Evolutionary conservation across 192 early-diverging fungal species (phyloP).

Genomic region (Backusella luteola): DNA sequence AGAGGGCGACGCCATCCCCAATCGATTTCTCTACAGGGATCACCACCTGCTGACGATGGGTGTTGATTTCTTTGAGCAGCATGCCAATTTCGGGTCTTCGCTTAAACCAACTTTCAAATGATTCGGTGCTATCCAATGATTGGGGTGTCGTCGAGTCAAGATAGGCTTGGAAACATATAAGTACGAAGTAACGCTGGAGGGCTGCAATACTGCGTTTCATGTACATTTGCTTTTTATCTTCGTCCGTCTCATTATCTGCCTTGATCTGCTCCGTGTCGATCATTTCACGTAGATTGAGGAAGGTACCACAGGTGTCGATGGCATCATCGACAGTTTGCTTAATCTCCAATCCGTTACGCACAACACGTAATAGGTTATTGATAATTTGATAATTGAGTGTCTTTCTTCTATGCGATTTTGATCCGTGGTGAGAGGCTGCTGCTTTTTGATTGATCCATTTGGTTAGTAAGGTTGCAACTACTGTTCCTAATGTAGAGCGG

Average conservation of each 20-base stretch:
- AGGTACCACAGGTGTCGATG: conserved; percentile 50
- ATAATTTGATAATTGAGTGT: conserved; percentile 54
- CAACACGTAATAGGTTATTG: conserved; percentile 60
- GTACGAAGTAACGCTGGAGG: conserved; percentile 52
- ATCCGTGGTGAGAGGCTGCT: background rate
- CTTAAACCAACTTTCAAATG: conserved; percentile 56
- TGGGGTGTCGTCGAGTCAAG: conserved; percentile 38
- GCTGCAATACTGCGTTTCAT: conserved; percentile 31
- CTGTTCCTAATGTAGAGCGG: conserved; percentile 53
- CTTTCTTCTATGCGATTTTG: background rate
- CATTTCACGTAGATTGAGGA: conserved; percentile 53
- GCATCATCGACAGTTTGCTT: conserved; percentile 54
- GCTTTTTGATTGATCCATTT: conserved; percentile 23
- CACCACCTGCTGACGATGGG: conserved; percentile 32
- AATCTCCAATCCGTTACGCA: conserved; percentile 55
- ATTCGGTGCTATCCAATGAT: conserved; percentile 27
- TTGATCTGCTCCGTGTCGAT: conserved; percentile 46
- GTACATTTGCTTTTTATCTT: background rate
- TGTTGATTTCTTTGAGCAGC: conserved; percentile 45
- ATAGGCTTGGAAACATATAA: conserved; percentile 60
- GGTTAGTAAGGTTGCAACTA: conserved; percentile 34
- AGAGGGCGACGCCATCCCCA: conserved; percentile 60
- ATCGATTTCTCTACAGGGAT: conserved; percentile 44
- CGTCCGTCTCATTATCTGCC: conserved; percentile 34
- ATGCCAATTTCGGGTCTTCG: conserved; percentile 51